Evolutionary conservation across 2,329 filamentous ascomycete species (phyloP), one percentile per base, ranked within the genome.

Genomic region (Diaporthe nobilis): DNA sequence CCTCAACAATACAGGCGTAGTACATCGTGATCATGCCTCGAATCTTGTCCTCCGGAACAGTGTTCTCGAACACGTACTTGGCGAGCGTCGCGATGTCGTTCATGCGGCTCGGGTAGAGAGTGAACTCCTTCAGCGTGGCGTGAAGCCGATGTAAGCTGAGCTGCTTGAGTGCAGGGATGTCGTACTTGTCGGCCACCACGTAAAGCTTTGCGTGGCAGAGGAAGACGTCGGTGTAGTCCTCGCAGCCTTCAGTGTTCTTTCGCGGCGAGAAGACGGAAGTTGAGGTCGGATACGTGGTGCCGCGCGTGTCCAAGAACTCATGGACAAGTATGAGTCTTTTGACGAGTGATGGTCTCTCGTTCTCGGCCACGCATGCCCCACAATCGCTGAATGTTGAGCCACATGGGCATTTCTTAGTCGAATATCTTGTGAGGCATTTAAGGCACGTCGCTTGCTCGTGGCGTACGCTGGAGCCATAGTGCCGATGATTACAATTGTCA

Each of bases 191-290:
- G 4, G 63, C 76, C 0, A 77, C 15, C 1, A 78, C 70, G 39
- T 78, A 79, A 12, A 78, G 74, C 6, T 60, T 72, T 9, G 78
- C 78, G 9, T 79, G 78, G 44, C 74, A 77, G 13, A 77, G 58
- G 17, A 78, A 77, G 42, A 78, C 73, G 1, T 34, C 49, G 4
- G 49, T 76, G 39, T 76, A 78, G 37, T 77, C 73, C 68, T 79
- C 77, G n/a, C 68, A 71, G 3, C 51, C 22, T 13, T 77, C 51
- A 1, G 7, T 58, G 8, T 79, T 79, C 47, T 31, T 39, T 1
- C 74, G 49, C 4, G 78, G 55, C 9, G 39, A 9, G 15, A 71
- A 75, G 2, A 15, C 6, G 0, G 25, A 20, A 2, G 10, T 44
- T 10, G 72, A 65, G 1, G 58, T 28, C 6, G 58, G 57, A 22